Evolutionary conservation across 1,139 yeast species (phyloP), one percentile per base, ranked within the genome.

Genomic region (Kodamaea ohmeri): DNA sequence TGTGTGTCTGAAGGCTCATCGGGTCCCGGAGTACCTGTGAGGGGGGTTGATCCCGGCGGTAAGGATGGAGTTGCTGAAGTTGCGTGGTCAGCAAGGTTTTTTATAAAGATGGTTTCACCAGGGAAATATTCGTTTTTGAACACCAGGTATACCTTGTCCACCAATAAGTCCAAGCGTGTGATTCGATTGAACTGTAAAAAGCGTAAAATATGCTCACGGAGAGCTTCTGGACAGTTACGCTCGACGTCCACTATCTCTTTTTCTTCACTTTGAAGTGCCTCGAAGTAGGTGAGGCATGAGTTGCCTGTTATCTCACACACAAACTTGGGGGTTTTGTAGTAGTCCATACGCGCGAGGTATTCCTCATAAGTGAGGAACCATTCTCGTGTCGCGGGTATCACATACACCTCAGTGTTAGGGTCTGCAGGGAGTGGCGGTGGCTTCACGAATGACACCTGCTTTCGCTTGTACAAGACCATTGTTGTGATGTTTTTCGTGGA

Each of bases 301-400:
- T 89, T 88, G 18, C 98, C 98, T 0, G 97, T 88, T 40, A 92
- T 83, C 64, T 92, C 98, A 65, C 97, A 92, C 5, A 89, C 95
- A 63, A 92, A 92, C 57, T 87, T 84, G 48, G 80, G 78, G 43
- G 80, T 75, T 46, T 73, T 74, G 59, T 83, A 85, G 58, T 81
- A 84, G 57, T 84, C 89, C 65, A 83, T 62, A 39, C 90, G 63
- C 13, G 63, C 61, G 40, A 92, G 65, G 55, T 86, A 92, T 8
- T 80, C 87, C 38, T 83, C 89, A 57, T 92, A 92, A 9, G 70
- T 67, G 16, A 67, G 51, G 57, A 89, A 92, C 87, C 95, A 90
- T 65, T 92, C 97, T 38, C 81, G 83, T 2, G 97, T 90, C 47
- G 80, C 80, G 15, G 87, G 80, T 37, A 92, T 88, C 48, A 67